A percentile compares a stretch with the other conserved stretches of the same genome.
Evolutionary conservation across 2,329 filamentous ascomycete genomes (phyloP).

Genomic region (Exophiala dermatitidis): DNA sequence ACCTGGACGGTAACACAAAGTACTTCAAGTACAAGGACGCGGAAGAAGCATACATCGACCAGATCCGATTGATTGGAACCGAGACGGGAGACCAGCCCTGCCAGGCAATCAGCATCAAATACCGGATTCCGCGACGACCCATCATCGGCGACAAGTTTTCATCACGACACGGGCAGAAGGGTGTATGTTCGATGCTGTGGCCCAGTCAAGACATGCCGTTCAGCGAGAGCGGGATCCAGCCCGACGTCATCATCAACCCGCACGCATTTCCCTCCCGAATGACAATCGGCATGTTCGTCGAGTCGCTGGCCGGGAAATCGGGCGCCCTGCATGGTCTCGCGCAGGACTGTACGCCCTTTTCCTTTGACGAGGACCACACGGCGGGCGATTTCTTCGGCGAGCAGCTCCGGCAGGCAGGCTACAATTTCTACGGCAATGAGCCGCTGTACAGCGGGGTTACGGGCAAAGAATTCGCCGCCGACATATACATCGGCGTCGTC

Average conservation of each 20-base stretch:
- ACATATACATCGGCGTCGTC: slow-evolving; percentile 94
- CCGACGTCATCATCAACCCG: slow-evolving; percentile 97
- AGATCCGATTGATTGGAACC: slow-evolving; percentile 81
- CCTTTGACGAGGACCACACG: slow-evolving; percentile 85
- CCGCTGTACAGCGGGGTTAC: slow-evolving; percentile 98
- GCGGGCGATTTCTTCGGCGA: slow-evolving; percentile 93
- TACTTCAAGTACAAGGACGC: slow-evolving; percentile 92
- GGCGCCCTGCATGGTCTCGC: slow-evolving; percentile 91
- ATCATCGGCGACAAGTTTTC: slow-evolving; percentile 99
- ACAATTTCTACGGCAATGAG: slow-evolving; percentile 97
- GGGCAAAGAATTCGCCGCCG: slow-evolving; percentile 82
- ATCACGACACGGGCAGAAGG: slow-evolving; percentile 95
- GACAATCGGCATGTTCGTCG: slow-evolving; percentile 99
- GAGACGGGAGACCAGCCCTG: slow-evolving; percentile 76
- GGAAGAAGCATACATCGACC: slow-evolving; percentile 82
- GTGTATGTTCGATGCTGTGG: slow-evolving; percentile 95
- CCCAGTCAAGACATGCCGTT: slow-evolving; percentile 91
- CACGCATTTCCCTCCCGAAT: slow-evolving; percentile 99
- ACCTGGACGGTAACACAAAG: slow-evolving; percentile 76
- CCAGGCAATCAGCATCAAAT: slow-evolving; percentile 86
- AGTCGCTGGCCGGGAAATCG: slow-evolving; percentile 91
- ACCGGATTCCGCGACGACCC: slow-evolving; percentile 80
- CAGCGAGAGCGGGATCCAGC: slow-evolving; percentile 90
- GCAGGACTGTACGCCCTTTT: slow-evolving; percentile 92
- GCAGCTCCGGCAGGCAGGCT: slow-evolving; percentile 88